phyloP scores from a whole-genome alignment of 345 rosid genomes.

The Salix arbutifolia region DNA sequence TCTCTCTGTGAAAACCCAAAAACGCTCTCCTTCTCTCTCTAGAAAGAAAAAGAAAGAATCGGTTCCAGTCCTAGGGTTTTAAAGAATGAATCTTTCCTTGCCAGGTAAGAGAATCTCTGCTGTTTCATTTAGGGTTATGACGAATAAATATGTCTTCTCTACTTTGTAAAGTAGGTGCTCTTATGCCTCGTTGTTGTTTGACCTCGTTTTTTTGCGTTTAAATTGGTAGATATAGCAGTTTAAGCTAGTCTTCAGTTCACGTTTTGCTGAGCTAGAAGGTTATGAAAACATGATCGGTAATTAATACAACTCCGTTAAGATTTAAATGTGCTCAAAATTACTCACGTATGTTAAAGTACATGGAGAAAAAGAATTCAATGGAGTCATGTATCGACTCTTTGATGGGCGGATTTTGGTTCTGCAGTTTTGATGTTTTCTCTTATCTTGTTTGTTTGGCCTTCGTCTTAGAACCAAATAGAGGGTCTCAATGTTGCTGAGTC shows the following conservation, averaged over 20 bases:
- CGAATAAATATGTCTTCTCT: background rate
- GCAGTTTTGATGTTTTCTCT: background rate
- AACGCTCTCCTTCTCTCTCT: background rate
- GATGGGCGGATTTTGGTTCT: background rate
- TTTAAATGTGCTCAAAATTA: too few species aligned
- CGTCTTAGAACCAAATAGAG: background rate
- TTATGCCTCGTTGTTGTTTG: background rate
- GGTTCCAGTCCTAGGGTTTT: constrained; percentile 16
- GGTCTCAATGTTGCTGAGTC: background rate
- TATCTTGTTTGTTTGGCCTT: background rate
- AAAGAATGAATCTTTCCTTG: constrained; percentile 16
- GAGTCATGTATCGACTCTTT: too few species aligned
- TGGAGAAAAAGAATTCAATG: too few species aligned
- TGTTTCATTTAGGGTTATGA: constrained; percentile 5
- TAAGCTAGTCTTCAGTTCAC: too few species aligned
- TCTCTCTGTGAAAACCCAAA: background rate
- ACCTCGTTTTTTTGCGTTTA: background rate
- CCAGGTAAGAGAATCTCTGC: constrained; percentile 16
- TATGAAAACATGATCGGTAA: too few species aligned
- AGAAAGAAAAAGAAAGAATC: constrained; percentile 1
- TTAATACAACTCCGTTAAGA: too few species aligned
- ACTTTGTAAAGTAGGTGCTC: background rate
- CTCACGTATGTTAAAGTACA: too few species aligned
- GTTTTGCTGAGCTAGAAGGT: too few species aligned
- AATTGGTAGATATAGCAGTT: background rate